These are phyloP conservation scores for Persicaria maculosa DNA, from an alignment of 148 eudicot genomes.

Conservation along the genomic window DNA sequence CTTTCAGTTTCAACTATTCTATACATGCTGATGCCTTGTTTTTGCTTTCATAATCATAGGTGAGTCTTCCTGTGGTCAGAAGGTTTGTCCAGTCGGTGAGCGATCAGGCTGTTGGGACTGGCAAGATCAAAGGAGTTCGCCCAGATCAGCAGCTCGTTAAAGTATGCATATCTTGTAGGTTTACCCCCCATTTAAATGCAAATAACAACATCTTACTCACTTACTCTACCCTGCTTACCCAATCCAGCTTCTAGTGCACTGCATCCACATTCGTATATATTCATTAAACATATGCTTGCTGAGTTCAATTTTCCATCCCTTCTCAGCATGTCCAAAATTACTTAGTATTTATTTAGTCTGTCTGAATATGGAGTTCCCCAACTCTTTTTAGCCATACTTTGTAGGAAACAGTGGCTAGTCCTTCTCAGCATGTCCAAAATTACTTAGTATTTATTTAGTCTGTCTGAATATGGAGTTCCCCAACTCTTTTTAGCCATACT, in stretches of 20 bases:
- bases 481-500: not conserved
- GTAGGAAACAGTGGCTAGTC: too few relatives aligned
- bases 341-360: not conserved
- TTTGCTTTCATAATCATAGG: constrained; percentile 62
- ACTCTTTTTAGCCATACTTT: not conserved
- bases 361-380: too few relatives aligned
- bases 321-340: not conserved
- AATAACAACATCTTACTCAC: not conserved
- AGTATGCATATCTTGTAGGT: constrained; percentile 30
- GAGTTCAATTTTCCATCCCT: not conserved
- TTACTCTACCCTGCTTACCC: not conserved
- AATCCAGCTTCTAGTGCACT: not conserved
- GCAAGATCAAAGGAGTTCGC: constrained; percentile 66
- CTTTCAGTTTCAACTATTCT: not conserved
- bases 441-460: not conserved
- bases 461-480: too few relatives aligned
- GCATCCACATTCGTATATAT: not conserved
- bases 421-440: not conserved
- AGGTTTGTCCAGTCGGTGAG: constrained; percentile 91
- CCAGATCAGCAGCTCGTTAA: constrained; percentile 99
- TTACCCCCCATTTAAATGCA: not conserved
- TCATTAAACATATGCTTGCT: not conserved
- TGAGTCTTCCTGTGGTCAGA: constrained; percentile 94
- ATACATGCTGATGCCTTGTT: not conserved
- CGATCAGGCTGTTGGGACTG: constrained; percentile 92